phyloP scores from a whole-genome alignment of 2,329 filamentous ascomycete genomes.

The Nemania diffusa region DNA sequence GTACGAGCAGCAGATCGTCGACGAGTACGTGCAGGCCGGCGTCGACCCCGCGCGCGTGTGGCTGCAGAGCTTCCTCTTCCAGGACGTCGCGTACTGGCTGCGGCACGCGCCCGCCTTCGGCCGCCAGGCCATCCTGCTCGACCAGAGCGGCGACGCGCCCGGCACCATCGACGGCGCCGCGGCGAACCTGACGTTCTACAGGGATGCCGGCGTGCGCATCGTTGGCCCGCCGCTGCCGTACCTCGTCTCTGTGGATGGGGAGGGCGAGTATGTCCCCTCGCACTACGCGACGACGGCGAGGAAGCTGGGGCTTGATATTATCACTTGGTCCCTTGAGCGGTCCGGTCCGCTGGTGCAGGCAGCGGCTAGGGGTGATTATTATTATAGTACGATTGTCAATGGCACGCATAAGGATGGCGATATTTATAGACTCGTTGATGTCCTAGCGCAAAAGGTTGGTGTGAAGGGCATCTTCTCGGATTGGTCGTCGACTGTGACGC shows the following conservation, averaged over 20 bases:
- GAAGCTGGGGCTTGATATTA: constrained; percentile 69
- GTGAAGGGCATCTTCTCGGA: constrained; percentile 73
- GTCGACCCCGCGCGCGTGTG: constrained; percentile 66
- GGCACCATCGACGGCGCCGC: constrained; percentile 64
- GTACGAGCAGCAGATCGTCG: constrained; percentile 73
- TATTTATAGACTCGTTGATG: constrained; percentile 72
- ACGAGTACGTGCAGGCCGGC: constrained; percentile 65
- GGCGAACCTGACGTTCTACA: constrained; percentile 65
- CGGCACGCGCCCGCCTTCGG: constrained; percentile 69
- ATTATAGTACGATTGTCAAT: constrained; percentile 66
- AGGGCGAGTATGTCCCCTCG: constrained; percentile 69
- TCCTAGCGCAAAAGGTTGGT: constrained; percentile 69
- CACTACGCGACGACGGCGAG: constrained; percentile 70
- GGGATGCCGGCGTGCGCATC: constrained; percentile 67
- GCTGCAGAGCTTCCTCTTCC: constrained; percentile 73
- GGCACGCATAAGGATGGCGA: constrained; percentile 71
- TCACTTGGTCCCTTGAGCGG: constrained; percentile 76
- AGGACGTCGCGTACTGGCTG: constrained; percentile 75
- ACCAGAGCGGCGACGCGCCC: constrained; percentile 67
- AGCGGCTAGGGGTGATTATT: constrained; percentile 59
- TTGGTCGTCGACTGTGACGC: constrained; percentile 75
- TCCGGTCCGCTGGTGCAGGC: constrained; percentile 68
- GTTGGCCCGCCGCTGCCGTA: constrained; percentile 72
- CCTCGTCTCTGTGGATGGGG: constrained; percentile 62
- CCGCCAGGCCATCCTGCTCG: constrained; percentile 71